Evolutionary conservation across 331 rosid genomes (phyloP), one percentile per base, ranked within the genome.

Genomic region (Pyracantha coccinea): DNA sequence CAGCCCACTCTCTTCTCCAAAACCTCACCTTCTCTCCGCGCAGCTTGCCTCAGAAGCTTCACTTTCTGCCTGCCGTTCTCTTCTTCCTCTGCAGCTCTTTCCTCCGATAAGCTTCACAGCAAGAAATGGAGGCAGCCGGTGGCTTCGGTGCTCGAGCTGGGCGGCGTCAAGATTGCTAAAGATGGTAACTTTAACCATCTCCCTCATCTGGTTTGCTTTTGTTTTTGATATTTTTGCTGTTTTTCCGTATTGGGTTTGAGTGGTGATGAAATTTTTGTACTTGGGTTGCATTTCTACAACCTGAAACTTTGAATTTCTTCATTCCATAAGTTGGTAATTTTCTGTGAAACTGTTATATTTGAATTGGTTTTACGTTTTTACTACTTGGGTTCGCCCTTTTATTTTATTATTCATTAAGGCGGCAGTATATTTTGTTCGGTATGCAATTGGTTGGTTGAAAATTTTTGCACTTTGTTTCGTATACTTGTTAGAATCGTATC

Each of bases 81-180:
- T 58, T 77, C 83, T 73, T 58, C 88, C 54, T 69, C 83, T 31
- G 75, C 95, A 12, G 69, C 76, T 45, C 55, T 75, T 53, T 76
- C 83, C 3, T 17, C 80, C 64, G 76, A 61, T 57, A 81, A 70
- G 33, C 67, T 80, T 80, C 82, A 80, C 47, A 69, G 61, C 60
- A 88, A 90, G 81, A 92, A 94, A 81, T 94, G 93, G 95, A 83
- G 80, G 31, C 96, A 81, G 65, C 88, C 93, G 0, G 88, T 90
- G 71, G 77, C 82, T 23, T 88, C 97, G 11, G 86, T 68, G 32
- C 77, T 87, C 72, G 96, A 90, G 23, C 66, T 92, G 17, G 95
- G 97, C 4, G 99, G 99, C 33, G 80, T 90, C 89, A 86, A 86
- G 78, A 73, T 94, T 78, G 68, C 74, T 19, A 90, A 78, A 77